These are phyloP conservation scores for Tetradesmus obliquus DNA, from an alignment of 139 green algal genomes.

Conservation along the genomic window DNA sequence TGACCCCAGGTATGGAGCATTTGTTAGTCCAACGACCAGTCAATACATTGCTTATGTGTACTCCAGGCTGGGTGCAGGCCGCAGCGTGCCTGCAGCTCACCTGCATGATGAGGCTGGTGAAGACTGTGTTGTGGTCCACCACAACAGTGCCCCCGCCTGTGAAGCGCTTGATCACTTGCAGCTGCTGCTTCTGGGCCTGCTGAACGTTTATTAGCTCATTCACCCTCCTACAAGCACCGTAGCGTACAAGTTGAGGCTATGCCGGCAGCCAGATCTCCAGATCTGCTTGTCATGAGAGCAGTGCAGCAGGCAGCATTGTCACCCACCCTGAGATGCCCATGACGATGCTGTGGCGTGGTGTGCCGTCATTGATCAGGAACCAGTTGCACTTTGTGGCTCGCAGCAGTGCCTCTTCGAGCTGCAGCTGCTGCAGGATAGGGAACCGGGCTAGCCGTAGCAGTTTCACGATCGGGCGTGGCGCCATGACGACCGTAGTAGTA, in stretches of 20 bases:
- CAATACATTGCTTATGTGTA: background rate
- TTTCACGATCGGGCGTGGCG: slow-evolving; percentile 30
- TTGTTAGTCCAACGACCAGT: no score
- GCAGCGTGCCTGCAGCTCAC: background rate
- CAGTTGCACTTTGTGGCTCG: slow-evolving; percentile 79
- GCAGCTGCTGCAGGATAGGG: slow-evolving; percentile 82
- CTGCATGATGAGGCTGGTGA: slow-evolving; percentile 70
- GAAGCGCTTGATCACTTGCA: slow-evolving; percentile 90
- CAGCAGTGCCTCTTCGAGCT: slow-evolving; percentile 91
- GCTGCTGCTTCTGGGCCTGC: slow-evolving; percentile 50
- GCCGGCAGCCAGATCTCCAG: background rate
- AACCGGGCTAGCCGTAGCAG: slow-evolving; percentile 67
- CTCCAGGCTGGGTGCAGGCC: background rate
- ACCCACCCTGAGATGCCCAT: slow-evolving; percentile 95
- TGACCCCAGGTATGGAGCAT: no score
- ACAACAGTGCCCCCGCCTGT: slow-evolving; percentile 98
- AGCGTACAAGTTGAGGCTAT: background rate
- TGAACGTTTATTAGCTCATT: slow-evolving; percentile 79
- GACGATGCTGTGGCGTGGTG: slow-evolving; percentile 76
- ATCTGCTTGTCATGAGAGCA: background rate
- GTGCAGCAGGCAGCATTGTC: background rate
- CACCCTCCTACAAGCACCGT: slow-evolving; percentile 70
- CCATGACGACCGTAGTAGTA: background rate
- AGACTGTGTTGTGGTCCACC: slow-evolving; percentile 89
- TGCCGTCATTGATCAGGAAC: slow-evolving; percentile 91